These are phyloP conservation scores for Geotrichum bryndzae DNA, from an alignment of 1,139 yeast genomes.

Conservation along the genomic window DNA sequence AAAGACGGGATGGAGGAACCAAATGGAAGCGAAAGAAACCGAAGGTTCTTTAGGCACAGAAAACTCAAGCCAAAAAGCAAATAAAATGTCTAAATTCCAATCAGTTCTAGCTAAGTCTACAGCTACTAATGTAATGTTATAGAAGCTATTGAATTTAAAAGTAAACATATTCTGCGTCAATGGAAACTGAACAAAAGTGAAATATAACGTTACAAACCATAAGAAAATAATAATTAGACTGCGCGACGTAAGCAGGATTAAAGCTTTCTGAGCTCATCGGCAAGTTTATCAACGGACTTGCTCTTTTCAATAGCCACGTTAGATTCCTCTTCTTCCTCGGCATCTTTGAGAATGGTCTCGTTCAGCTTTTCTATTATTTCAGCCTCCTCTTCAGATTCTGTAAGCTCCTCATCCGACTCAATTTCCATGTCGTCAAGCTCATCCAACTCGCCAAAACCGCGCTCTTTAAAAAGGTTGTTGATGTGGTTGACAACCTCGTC, in stretches of 20 bases:
- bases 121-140: background rate
- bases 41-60: background rate
- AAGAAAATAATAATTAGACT: background rate
- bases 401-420: conserved; percentile 78
- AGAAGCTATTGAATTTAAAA: background rate
- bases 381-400: conserved; percentile 62
- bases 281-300: conserved; percentile 51
- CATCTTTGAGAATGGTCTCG: conserved; percentile 26
- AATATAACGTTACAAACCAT: background rate
- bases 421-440: conserved; percentile 94
- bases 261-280: conserved; percentile 52
- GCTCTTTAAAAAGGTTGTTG: conserved; percentile 56
- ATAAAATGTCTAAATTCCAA: background rate
- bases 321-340: conserved; percentile 43
- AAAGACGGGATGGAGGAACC: background rate
- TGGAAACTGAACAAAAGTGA: background rate
- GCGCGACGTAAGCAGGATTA: background rate
- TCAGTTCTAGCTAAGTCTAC: background rate
- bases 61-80: background rate
- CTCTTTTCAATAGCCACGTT: conserved; percentile 37
- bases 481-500: conserved; percentile 52
- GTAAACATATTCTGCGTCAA: background rate
- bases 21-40: background rate
- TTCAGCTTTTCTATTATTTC: conserved; percentile 52
- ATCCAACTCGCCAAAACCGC: conserved; percentile 78